These are phyloP conservation scores for Candolleomyces efflorescens DNA, from an alignment of 768 basidiomycete species.

Conservation along the genomic window DNA sequence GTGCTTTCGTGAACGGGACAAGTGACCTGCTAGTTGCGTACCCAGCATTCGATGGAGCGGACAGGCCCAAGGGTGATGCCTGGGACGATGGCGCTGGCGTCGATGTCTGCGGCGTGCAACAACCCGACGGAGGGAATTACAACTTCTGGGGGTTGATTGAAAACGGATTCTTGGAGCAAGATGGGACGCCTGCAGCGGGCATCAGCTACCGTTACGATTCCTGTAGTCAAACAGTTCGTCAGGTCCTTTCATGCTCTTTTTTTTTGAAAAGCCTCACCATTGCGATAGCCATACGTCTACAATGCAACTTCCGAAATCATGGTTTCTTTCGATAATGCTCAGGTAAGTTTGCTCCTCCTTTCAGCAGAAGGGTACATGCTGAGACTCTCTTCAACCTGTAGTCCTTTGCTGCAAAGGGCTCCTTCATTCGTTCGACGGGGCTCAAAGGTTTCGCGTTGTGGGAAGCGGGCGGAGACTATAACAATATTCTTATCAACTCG, in stretches of 20 bases:
- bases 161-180: constrained; percentile 46
- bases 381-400: constrained; percentile 7
- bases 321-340: constrained; percentile 46
- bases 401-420: constrained; percentile 50
- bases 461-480: constrained; percentile 65
- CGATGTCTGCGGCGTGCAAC: constrained; percentile 55
- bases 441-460: constrained; percentile 68
- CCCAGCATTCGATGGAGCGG: constrained; percentile 48
- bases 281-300: constrained; percentile 39
- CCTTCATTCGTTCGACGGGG: constrained; percentile 46
- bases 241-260: not conserved
- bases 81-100: constrained; percentile 53
- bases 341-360: constrained; percentile 20
- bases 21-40: constrained; percentile 38
- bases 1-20: constrained; percentile 41
- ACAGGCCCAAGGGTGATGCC: constrained; percentile 53
- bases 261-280: too few species aligned
- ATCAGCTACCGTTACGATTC: constrained; percentile 54
- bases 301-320: constrained; percentile 37
- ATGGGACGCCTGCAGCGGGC: constrained; percentile 44
- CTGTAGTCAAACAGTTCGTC: constrained; percentile 70
- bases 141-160: constrained; percentile 65
- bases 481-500: constrained; percentile 42
- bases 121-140: constrained; percentile 47
- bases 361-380: too few species aligned